Evolutionary conservation across 257 asterid genomes (phyloP).

Genomic region (Craterostigma plantagineum): DNA sequence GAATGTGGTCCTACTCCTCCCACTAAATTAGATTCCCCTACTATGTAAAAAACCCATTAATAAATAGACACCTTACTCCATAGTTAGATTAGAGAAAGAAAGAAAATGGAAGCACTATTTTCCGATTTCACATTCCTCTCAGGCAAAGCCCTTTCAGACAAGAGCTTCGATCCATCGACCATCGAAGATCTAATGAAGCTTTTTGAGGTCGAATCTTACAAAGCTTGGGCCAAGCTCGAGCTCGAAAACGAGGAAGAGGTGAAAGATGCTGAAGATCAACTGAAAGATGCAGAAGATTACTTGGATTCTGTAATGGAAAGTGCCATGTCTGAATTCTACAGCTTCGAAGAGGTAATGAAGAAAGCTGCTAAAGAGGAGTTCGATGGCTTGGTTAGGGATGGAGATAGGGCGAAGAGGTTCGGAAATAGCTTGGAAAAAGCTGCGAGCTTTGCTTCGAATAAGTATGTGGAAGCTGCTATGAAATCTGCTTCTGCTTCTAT

Average conservation of each 20-base stretch:
- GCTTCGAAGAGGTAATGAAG: constrained; percentile 71
- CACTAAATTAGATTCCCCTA: no score
- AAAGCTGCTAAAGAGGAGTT: constrained; percentile 22
- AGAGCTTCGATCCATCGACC: constrained; percentile 52
- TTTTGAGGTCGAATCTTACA: constrained; percentile 72
- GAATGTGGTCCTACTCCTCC: no score
- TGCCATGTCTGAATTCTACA: constrained; percentile 74
- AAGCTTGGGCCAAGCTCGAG: constrained; percentile 80
- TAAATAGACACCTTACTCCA: neutral
- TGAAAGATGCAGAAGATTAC: constrained; percentile 39
- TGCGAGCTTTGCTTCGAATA: constrained; percentile 44
- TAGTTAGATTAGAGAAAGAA: neutral
- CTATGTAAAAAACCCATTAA: neutral
- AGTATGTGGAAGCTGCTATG: constrained; percentile 69
- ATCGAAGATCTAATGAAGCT: constrained; percentile 62
- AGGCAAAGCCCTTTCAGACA: constrained; percentile 44
- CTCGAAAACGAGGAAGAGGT: constrained; percentile 29
- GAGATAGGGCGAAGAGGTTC: constrained; percentile 38
- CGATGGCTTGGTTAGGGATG: constrained; percentile 25
- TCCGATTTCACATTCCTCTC: constrained; percentile 51
- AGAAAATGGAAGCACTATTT: constrained; percentile 62
- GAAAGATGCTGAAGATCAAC: constrained; percentile 14
- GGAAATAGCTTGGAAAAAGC: constrained; percentile 46
- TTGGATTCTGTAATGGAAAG: constrained; percentile 65
- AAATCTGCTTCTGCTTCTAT: constrained; percentile 59